Percentiles rank a stretch among this genome's conserved stretches.
These are phyloP conservation scores for Erigeron canadensis DNA, from an alignment of 129 eudicot genomes.

Conservation along the genomic window DNA sequence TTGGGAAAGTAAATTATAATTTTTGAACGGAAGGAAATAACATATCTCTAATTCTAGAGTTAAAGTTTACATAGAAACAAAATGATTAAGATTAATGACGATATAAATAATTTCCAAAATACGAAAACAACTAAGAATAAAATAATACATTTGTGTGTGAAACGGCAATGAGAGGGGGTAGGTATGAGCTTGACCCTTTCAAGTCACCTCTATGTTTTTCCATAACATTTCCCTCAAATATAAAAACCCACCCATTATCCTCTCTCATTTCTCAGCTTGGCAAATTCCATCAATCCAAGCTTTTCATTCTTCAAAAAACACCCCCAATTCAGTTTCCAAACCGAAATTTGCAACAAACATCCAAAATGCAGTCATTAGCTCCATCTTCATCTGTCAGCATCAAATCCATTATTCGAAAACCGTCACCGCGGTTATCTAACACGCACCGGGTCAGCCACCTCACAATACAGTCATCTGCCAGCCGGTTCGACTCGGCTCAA, in stretches of 20 bases:
- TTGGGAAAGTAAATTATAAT: too few relatives aligned
- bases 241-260: constrained; percentile 43
- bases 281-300: constrained; percentile 51
- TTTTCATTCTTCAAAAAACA: too few relatives aligned
- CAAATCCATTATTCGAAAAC: constrained; percentile 37
- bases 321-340: not conserved
- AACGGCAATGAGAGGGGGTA: constrained; percentile 30
- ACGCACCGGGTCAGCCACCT: constrained; percentile 33
- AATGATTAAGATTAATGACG: not conserved
- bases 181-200: constrained; percentile 64
- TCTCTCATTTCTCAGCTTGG: constrained; percentile 61
- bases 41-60: too few relatives aligned
- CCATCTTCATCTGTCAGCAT: constrained; percentile 32
- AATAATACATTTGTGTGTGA: not conserved
- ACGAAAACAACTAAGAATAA: not conserved
- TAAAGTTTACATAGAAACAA: too few relatives aligned
- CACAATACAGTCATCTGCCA: constrained; percentile 43
- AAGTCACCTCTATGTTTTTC: constrained; percentile 24
- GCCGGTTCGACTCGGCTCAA: constrained; percentile 49
- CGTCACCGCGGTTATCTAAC: constrained; percentile 17
- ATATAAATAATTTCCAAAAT: not conserved
- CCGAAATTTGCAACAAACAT: not conserved
- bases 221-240: constrained; percentile 17
- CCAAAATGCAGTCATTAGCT: constrained; percentile 46
- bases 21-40: too few relatives aligned